Base-by-base conservation (phyloP, 306 rosid species). In the Herpetospermum pedunculosum region DNA sequence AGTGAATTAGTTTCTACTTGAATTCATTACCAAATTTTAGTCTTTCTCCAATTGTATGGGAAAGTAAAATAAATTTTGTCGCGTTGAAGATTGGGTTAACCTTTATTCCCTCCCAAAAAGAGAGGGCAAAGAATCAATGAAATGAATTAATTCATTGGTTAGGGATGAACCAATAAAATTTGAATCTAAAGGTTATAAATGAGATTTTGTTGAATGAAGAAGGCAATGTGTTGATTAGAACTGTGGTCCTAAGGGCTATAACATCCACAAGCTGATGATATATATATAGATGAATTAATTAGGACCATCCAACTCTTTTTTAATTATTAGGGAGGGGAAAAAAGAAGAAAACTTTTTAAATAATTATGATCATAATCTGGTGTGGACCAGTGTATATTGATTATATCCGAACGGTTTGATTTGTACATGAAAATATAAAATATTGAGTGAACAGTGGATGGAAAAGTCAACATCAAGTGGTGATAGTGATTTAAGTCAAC, bases 301-400 rank as follows among this genome's bases (percentile, higher is more conserved):
- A 25, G 73, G 73, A 68, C 73, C 73, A 68, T 41, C 37, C 73
- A 40, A 44, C 54, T 68, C 53, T 13, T 5, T 23, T 35, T 41
- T 41, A 40, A 19, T 65, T 37, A 37, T 38, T 65, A 38, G 2
- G n/a, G 9, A 12, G 50, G 1, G 11, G 5, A 2, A 18, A 34
- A 62, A 3, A 49, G 54, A 49, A 55, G 14, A 60, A 3, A n/a
- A 35, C 44, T 18, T 62, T 35, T 68, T 2, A 40, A 68, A 12
- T 13, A 68, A 12, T 13, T 68, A 43, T 25, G 32, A 43, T n/a
- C n/a, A n/a, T n/a, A n/a, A 68, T 68, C 37, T 6, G 73, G 23
- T 25, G 54, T 68, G 73, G 54, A 43, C 73, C 54, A 43, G 4
- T 68, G 38, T 43, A 68, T 2, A 40, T 65, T 40, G 10, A 65